Percentiles rank a stretch among this genome's conserved stretches.
Evolutionary conservation across 2,329 filamentous ascomycete species (phyloP).

Genomic region (Colletotrichum kahawae): DNA sequence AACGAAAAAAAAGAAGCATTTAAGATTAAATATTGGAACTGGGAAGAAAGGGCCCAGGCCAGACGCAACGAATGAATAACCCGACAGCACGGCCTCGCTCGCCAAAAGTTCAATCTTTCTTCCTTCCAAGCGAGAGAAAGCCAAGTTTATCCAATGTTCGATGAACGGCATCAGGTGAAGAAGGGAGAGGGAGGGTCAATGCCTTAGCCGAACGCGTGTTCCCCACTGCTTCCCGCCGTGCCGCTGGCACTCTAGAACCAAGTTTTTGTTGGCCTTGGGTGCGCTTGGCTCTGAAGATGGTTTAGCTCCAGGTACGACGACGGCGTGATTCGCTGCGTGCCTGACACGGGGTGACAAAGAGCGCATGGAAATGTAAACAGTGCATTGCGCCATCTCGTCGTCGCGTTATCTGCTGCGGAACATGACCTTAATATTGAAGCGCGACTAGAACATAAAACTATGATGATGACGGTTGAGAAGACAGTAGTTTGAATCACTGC

Average conservation of each 20-base stretch:
- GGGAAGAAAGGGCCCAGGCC: not conserved
- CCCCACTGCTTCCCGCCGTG: not conserved
- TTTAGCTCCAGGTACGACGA: constrained; percentile 9
- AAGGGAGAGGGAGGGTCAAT: not conserved
- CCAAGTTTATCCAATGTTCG: not conserved
- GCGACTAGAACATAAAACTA: not conserved
- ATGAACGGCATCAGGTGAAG: not conserved
- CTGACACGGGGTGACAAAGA: not conserved
- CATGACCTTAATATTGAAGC: not conserved
- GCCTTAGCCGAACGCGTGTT: not conserved
- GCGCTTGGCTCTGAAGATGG: not conserved
- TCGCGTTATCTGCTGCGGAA: not conserved
- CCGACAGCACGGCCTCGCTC: not conserved
- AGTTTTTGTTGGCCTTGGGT: not conserved
- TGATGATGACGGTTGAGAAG: not conserved
- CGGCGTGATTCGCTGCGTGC: not conserved
- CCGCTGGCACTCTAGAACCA: not conserved
- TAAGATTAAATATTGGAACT: not conserved
- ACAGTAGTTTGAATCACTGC: not conserved
- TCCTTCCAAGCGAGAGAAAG: not conserved
- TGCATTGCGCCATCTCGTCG: not conserved
- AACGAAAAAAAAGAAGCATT: not conserved
- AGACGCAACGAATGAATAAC: not conserved
- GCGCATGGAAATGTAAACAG: not conserved
- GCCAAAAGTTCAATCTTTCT: not conserved